Base-by-base conservation (phyloP, 2,329 filamentous ascomycete species). In the Trichoderma koningiopsis region DNA sequence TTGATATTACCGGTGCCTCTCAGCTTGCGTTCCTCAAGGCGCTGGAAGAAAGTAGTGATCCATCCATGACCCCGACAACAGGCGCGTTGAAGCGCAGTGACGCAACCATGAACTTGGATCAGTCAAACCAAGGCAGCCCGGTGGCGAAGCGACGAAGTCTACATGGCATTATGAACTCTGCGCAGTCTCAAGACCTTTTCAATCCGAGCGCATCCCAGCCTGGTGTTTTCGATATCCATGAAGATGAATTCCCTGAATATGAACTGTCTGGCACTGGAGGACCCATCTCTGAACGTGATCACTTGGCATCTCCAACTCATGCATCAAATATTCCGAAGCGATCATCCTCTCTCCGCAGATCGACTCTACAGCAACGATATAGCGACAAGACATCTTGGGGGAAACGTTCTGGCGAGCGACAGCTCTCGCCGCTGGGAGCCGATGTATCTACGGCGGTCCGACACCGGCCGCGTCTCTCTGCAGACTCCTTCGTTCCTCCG, bases 1-100 rank as follows among this genome's bases (percentile, higher is more conserved):
- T 88, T 40, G 88, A 90, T 75, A 80, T 85, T 55, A 83, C 85
- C 3, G 85, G 84, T 37, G 83, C 86, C 29, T 83, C 85, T 4
- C 84, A 86, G 71, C 81, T 83, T 70, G 79, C 82, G 16, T 79
- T 86, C 37, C 79, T 86, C 55, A 85, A 85, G 72, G 78, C 87
- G n/a, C 76, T 84, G 19, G 86, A 88, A 63, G 78, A 78, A 22
- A 82, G 80, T 59, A 77, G 80, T 35, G 71, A 71, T 67, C 55
- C 49, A n/a, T 75, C 74, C 66, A 77, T 78, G 77, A 72, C 75
- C 59, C 73, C 77, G 43, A 77, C 74, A 40, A 89, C 91, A 6
- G 97, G 95, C 77, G 94, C 95, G 5, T 83, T 98, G 74, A 97
- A 98, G 85, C 90, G 96, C 74, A 95, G 91, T 76, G 95, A 98